A percentile compares a stretch with the other conserved stretches of the same genome.
phyloP scores from a whole-genome alignment of 768 basidiomycete genomes.

The Mycena amicta region DNA sequence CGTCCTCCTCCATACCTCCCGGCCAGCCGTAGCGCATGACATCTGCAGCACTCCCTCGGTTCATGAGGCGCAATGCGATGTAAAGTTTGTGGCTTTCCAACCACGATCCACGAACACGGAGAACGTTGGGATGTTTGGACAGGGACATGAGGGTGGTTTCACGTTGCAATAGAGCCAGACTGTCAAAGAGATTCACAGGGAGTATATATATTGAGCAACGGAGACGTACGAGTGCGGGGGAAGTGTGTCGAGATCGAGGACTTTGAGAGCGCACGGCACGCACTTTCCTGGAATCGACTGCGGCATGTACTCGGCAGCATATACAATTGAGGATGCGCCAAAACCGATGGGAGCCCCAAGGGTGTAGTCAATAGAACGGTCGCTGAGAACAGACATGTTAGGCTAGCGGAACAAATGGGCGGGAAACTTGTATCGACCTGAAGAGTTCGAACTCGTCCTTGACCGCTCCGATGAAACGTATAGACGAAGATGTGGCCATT shows the following conservation, averaged over 20 bases:
- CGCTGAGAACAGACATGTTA: too few relatives aligned
- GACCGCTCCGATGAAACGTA: slow-evolving; percentile 74
- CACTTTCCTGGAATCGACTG: slow-evolving; percentile 30
- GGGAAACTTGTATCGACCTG: slow-evolving; percentile 48
- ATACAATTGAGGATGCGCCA: slow-evolving; percentile 91
- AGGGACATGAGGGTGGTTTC: slow-evolving; percentile 93
- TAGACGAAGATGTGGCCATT: slow-evolving; percentile 7
- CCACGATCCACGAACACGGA: slow-evolving; percentile 91
- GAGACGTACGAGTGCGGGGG: slow-evolving; percentile 52
- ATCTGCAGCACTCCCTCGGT: slow-evolving; percentile 83
- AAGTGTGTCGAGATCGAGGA: slow-evolving; percentile 83
- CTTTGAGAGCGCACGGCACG: slow-evolving; percentile 81
- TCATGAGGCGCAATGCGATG: slow-evolving; percentile 90
- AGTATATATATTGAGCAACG: too few relatives aligned
- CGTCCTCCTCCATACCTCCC: slow-evolving; percentile 91
- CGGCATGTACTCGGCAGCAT: slow-evolving; percentile 69
- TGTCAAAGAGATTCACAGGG: not conserved
- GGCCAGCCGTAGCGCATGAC: slow-evolving; percentile 84
- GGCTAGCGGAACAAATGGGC: slow-evolving; percentile 43
- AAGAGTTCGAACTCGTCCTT: slow-evolving; percentile 82
- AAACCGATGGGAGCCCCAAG: slow-evolving; percentile 83
- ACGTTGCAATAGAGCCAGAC: slow-evolving; percentile 68
- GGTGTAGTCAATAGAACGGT: too few relatives aligned
- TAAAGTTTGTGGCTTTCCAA: slow-evolving; percentile 79
- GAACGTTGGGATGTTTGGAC: slow-evolving; percentile 90